Conservation (phyloP, 2,329 filamentous ascomycete genomes). For the Alternaria sp. region DNA sequence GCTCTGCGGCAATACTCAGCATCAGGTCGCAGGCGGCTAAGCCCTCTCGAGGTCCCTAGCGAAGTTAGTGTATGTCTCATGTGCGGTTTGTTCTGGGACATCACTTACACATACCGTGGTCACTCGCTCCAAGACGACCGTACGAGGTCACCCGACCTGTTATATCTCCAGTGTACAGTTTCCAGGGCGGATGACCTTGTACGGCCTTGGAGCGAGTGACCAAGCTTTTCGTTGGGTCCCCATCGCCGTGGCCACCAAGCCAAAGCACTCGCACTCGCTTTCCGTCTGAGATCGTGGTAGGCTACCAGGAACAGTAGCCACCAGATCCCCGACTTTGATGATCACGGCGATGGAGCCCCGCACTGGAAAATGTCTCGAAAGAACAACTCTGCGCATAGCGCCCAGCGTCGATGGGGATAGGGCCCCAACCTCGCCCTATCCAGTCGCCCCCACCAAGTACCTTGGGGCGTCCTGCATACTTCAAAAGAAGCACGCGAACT, state of each 20-base stretch:
- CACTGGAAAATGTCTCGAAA: background rate
- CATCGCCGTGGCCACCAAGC: background rate
- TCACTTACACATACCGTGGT: background rate
- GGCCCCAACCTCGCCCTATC: conserved; percentile 8
- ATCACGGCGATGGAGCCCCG: background rate
- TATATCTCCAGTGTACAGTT: too few relatives aligned
- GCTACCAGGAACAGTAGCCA: background rate
- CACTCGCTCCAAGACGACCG: too few relatives aligned
- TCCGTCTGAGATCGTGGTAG: background rate
- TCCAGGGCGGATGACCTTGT: too few relatives aligned
- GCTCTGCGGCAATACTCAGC: background rate
- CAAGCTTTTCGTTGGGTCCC: background rate
- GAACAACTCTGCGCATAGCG: conserved; percentile 2
- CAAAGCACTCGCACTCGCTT: background rate
- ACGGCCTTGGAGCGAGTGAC: background rate
- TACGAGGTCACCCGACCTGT: too few relatives aligned
- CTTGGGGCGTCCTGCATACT: conserved; percentile 7
- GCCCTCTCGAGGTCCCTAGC: background rate
- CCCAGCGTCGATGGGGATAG: background rate
- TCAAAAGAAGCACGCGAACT: background rate
- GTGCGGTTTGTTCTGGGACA: background rate
- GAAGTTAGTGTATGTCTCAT: background rate
- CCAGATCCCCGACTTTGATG: background rate
- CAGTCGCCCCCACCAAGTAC: conserved; percentile 9
- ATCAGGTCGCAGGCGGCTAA: background rate